These are phyloP conservation scores for Solanum hybrid DNA, from an alignment of 305 asterid species.

Conservation along the genomic window DNA sequence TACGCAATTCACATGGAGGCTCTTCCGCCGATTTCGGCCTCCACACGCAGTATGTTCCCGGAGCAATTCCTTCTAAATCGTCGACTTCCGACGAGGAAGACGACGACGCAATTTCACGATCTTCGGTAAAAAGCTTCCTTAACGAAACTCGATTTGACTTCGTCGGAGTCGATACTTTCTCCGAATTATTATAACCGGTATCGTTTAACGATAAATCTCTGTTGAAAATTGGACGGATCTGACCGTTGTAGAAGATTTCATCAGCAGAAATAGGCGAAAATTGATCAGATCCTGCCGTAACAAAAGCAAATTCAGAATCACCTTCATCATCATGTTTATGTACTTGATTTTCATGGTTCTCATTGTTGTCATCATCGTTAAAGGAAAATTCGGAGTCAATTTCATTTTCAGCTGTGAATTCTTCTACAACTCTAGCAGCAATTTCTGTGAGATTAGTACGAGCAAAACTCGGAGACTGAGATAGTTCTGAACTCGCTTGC, in stretches of 20 bases:
- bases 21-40: constrained; percentile 32
- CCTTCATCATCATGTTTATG: not conserved
- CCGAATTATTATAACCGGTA: not conserved
- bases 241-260: constrained; percentile 49
- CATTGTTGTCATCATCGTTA: not conserved
- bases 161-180: not conserved
- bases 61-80: constrained; percentile 52
- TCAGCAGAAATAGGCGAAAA: constrained; percentile 7
- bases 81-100: constrained; percentile 47
- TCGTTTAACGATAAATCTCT: constrained; percentile 13
- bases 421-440: constrained; percentile 1
- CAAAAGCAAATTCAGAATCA: not conserved
- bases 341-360: not conserved
- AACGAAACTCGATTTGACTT: constrained; percentile 34
- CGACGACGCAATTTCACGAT: constrained; percentile 41
- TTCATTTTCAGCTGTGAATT: not conserved
- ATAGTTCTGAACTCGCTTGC: not conserved
- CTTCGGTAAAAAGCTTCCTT: constrained; percentile 49
- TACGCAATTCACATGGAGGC: constrained; percentile 16
- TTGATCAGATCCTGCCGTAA: not conserved
- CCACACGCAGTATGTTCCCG: constrained; percentile 69
- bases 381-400: not conserved
- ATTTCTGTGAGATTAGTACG: not conserved
- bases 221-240: constrained; percentile 49
- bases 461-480: not conserved